phyloP scores from a whole-genome alignment of 441 rosid species.

The Biscutella laevigata region DNA sequence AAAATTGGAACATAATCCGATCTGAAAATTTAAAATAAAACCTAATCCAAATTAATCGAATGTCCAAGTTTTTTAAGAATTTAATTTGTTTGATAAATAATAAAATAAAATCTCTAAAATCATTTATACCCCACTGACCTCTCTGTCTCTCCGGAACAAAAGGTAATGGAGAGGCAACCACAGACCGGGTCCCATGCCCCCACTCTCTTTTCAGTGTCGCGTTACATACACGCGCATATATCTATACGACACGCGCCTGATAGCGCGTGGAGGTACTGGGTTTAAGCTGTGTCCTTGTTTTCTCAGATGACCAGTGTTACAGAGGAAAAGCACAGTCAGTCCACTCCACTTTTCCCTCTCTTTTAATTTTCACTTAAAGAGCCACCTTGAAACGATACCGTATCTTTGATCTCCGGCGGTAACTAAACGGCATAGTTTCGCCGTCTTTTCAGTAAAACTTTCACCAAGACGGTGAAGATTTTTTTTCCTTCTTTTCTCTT shows the following conservation, averaged over 20 bases:
- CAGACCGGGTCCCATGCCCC: slow-evolving; percentile 34
- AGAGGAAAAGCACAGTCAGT: slow-evolving; percentile 20
- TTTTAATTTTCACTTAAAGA: no score
- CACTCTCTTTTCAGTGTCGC: slow-evolving; percentile 26
- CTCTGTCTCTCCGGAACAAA: slow-evolving; percentile 32
- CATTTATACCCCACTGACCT: slow-evolving; percentile 31
- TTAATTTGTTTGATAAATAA: no score
- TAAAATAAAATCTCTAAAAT: no score
- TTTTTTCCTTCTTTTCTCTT: background rate
- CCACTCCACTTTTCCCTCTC: background rate
- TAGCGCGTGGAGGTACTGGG: background rate
- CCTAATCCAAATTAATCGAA: no score
- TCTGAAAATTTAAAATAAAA: no score
- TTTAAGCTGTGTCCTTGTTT: slow-evolving; percentile 16
- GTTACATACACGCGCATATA: slow-evolving; percentile 6
- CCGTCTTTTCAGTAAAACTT: slow-evolving; percentile 9
- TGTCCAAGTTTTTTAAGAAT: no score
- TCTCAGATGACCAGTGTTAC: slow-evolving; percentile 30
- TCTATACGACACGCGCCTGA: background rate
- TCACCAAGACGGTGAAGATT: slow-evolving; percentile 7
- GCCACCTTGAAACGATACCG: slow-evolving; percentile 20
- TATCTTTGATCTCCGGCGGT: slow-evolving; percentile 19
- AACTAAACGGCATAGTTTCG: slow-evolving; percentile 18
- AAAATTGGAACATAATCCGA: no score
- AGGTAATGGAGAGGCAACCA: slow-evolving; percentile 30